These are phyloP conservation scores for Colletotrichum caudatum DNA, from an alignment of 2,329 filamentous ascomycete genomes.

Conservation along the genomic window DNA sequence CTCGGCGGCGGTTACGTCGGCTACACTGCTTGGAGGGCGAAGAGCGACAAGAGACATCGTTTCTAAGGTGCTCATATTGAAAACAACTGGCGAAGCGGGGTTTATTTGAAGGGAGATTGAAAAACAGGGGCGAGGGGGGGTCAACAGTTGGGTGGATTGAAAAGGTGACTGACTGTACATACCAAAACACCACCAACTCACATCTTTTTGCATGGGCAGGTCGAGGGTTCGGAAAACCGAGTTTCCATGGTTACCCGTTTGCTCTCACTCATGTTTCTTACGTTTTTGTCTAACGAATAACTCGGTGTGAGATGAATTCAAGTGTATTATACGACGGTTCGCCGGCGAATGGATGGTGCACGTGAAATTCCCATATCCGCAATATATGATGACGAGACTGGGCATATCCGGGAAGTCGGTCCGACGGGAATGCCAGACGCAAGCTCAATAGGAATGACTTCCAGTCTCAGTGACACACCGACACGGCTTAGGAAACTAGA, in stretches of 20 bases:
- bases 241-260: not conserved
- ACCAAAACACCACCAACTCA: constrained; percentile 30
- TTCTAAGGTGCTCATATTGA: constrained; percentile 56
- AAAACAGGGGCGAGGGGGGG: not conserved
- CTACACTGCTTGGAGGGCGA: constrained; percentile 84
- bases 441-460: not conserved
- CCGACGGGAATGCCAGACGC: not conserved
- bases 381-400: not conserved
- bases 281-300: constrained; percentile 23
- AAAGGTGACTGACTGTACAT: constrained; percentile 34
- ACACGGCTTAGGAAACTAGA: not conserved
- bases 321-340: constrained; percentile 34
- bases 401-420: not conserved
- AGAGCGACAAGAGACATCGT: constrained; percentile 68
- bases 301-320: constrained; percentile 39
- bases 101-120: constrained; percentile 8
- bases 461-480: not conserved
- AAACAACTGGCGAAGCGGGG: not conserved
- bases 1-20: constrained; percentile 84
- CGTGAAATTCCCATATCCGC: not conserved
- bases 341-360: not conserved
- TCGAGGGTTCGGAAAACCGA: constrained; percentile 19
- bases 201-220: constrained; percentile 30
- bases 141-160: constrained; percentile 16
- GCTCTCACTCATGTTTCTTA: constrained; percentile 27